phyloP scores from a whole-genome alignment of 2,329 filamentous ascomycete species.

The Diaporthe capsici region DNA sequence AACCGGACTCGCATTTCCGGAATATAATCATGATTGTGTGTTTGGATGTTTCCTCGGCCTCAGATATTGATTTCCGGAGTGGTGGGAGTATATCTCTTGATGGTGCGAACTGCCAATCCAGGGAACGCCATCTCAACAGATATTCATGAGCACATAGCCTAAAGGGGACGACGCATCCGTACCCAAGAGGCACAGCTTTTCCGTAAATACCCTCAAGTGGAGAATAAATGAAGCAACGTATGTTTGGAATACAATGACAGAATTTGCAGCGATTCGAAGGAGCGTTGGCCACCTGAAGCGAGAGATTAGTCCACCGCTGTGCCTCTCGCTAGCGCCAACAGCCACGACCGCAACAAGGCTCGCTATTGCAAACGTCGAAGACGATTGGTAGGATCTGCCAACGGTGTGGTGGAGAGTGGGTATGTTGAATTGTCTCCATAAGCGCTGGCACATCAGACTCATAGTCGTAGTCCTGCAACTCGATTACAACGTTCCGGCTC shows the following conservation, averaged over 20 bases:
- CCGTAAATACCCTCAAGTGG: not conserved
- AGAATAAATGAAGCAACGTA: not conserved
- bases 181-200: no score
- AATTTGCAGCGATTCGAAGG: not conserved
- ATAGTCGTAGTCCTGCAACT: constrained; percentile 30
- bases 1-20: no score
- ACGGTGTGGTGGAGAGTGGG: not conserved
- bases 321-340: not conserved
- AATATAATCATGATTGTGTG: not conserved
- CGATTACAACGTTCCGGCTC: no score
- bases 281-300: not conserved
- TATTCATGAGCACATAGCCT: not conserved
- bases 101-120: no score
- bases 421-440: not conserved
- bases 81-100: no score
- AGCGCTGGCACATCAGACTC: constrained; percentile 45
- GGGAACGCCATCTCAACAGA: not conserved
- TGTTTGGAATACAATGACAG: not conserved
- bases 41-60: not conserved
- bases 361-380: not conserved
- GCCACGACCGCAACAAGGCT: not conserved
- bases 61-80: not conserved
- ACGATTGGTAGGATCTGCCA: not conserved
- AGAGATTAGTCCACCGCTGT: not conserved
- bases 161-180: not conserved